Evolutionary conservation across 352 stramenopile species (phyloP), one percentile per base, ranked within the genome.

Genomic region (Globisporangium perplexum): DNA sequence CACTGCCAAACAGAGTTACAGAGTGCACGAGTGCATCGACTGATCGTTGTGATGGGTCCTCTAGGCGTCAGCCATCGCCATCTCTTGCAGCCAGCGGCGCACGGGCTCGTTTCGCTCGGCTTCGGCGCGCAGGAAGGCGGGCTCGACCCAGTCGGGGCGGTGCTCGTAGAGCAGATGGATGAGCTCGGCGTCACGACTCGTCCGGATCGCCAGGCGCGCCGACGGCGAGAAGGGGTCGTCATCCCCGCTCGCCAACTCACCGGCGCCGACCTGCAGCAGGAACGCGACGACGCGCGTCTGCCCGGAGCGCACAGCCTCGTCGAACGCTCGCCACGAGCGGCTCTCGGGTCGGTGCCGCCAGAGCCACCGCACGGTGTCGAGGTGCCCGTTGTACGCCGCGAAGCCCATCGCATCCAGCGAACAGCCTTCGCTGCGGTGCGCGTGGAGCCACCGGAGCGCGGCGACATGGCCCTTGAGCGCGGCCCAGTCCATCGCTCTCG

Each of bases 341-440:
- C 33, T 39, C 33, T 39, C 33, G 33, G 33, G 33, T 3, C 33
- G 33, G 33, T 39, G 14, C 14, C 18, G 18, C 33, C 33, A 39
- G 33, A 39, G 33, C 33, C 33, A 39, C 33, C 39, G 1, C 20
- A 47, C 42, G 11, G 24, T 10, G 2, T 26, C 22, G 12, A 47
- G 22, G 14, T 47, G 42, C 2, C 42, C 42, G 7, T 47, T 47
- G 3, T 6, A 5, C 23, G 23, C 42, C 10, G 42, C 42, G 42
- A n/a, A n/a, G 22, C 56, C 41, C 55, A 67, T 59, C 15, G 60
- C 60, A 12, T 39, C n/a, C 8, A 28, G 22, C 11, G 55, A 55
- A 10, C 55, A 55, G 35, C 47, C 59, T 45, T 67, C 55, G n/a
- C 5, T n/a, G 1, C 60, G 55, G 47, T 63, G 17, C 4, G 17